These are phyloP conservation scores for Pythium aquatile DNA, from an alignment of 352 stramenopile genomes.

Conservation along the genomic window DNA sequence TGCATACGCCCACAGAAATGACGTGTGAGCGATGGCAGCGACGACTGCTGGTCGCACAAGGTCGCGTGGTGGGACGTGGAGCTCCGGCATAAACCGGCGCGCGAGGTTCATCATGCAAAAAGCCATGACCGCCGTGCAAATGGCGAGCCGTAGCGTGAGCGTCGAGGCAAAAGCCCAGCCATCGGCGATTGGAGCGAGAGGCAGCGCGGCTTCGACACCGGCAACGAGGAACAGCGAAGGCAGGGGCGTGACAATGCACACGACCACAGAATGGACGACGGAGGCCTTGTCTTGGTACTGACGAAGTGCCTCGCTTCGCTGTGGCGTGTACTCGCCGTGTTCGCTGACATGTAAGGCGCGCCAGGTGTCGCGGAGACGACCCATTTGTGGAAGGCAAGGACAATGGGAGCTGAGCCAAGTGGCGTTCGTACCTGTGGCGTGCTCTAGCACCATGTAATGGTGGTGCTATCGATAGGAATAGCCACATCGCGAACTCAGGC, in stretches of 20 bases:
- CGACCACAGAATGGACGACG: background rate
- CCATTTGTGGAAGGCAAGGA: background rate
- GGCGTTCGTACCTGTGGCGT: too few species aligned
- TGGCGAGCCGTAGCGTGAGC: background rate
- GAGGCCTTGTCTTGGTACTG: background rate
- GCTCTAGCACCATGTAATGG: too few species aligned
- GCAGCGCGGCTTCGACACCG: background rate
- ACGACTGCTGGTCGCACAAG: background rate
- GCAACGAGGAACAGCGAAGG: background rate
- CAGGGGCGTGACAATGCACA: constrained; percentile 1
- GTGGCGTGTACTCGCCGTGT: background rate
- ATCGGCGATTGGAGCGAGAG: background rate
- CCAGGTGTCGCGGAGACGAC: background rate
- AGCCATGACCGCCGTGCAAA: constrained; percentile 9
- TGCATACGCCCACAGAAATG: background rate
- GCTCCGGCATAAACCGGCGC: constrained; percentile 3
- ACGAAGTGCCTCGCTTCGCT: background rate
- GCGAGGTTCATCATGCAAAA: background rate
- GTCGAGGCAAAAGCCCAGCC: background rate
- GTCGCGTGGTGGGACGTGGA: background rate
- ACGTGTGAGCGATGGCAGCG: background rate
- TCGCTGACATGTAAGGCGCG: background rate
- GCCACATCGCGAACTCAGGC: too few species aligned
- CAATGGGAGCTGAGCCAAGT: too few species aligned
- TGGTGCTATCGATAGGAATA: too few species aligned